Conservation (phyloP, 2,329 filamentous ascomycete species). For the Gaeumannomyces tritici region DNA sequence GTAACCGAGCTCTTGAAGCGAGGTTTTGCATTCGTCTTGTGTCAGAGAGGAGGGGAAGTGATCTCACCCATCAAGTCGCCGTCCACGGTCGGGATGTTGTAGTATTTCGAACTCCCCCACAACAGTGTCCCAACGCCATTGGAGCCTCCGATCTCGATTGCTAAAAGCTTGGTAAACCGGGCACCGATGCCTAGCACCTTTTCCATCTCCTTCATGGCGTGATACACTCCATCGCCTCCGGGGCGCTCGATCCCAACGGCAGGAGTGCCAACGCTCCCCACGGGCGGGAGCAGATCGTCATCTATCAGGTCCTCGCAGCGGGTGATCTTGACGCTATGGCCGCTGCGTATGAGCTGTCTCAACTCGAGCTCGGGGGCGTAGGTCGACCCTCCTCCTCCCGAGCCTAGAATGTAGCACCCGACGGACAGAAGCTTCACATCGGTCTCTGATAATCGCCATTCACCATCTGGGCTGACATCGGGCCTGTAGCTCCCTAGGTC, state of each 20-base stretch:
- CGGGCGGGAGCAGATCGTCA: conserved; percentile 42
- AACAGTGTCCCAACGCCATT: conserved; percentile 52
- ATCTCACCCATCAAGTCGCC: conserved; percentile 43
- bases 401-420: conserved; percentile 52
- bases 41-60: no score
- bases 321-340: conserved; percentile 40
- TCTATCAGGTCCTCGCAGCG: conserved; percentile 38
- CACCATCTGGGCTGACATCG: conserved; percentile 30
- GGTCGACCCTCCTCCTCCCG: conserved; percentile 48
- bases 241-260: conserved; percentile 44
- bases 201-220: conserved; percentile 6
- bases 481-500: conserved; percentile 36
- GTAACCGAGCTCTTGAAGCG: neutral
- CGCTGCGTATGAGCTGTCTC: conserved; percentile 37
- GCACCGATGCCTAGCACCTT: conserved; percentile 49
- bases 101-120: conserved; percentile 37
- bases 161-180: conserved; percentile 43
- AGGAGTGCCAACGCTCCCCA: conserved; percentile 48
- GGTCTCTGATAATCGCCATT: conserved; percentile 48
- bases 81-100: conserved; percentile 41
- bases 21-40: no score
- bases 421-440: conserved; percentile 47
- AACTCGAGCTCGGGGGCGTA: conserved; percentile 42
- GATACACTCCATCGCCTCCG: neutral
- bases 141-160: conserved; percentile 56